Conservation (phyloP, 2,329 filamentous ascomycete genomes). For the Colletotrichum scovillei region DNA sequence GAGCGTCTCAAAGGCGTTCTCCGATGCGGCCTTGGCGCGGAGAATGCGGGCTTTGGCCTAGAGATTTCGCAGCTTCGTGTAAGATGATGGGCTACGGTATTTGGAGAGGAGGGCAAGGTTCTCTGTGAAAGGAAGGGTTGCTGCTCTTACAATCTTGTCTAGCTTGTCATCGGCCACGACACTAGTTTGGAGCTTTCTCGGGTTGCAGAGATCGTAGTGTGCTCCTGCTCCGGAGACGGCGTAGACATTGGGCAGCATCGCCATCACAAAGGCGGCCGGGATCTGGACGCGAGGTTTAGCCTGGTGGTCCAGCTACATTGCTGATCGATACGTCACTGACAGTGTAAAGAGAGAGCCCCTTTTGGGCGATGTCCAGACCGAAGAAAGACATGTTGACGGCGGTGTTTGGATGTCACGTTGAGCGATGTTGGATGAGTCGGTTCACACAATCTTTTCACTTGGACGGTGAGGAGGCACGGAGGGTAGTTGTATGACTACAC, state of each 20-base stretch:
- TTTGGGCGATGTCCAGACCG: conserved; percentile 49
- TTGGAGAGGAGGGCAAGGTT: background rate
- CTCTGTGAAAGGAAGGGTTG: background rate
- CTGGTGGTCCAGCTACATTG: background rate
- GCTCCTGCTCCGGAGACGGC: conserved; percentile 43
- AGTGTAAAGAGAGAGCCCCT: conserved; percentile 47
- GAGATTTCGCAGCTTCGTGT: background rate
- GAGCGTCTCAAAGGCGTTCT: conserved; percentile 58
- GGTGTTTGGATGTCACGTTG: background rate
- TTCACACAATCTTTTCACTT: background rate
- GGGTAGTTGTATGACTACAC: background rate
- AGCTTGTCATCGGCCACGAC: conserved; percentile 46
- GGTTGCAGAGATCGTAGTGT: conserved; percentile 52
- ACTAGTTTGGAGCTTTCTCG: conserved; percentile 47
- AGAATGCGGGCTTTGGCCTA: conserved; percentile 65
- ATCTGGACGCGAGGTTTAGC: conserved; percentile 44
- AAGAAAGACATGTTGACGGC: conserved; percentile 38
- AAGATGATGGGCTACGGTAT: background rate
- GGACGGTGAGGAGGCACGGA: background rate
- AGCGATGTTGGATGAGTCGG: background rate
- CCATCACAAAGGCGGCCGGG: conserved; percentile 51
- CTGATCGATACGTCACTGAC: conserved; percentile 37
- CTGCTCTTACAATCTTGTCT: conserved; percentile 41
- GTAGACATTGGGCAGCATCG: conserved; percentile 50
- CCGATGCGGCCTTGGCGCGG: conserved; percentile 61